A percentile compares a stretch with the other conserved stretches of the same genome.
phyloP scores from a whole-genome alignment of 306 rosid genomes.

The Dalbergia cultrata region DNA sequence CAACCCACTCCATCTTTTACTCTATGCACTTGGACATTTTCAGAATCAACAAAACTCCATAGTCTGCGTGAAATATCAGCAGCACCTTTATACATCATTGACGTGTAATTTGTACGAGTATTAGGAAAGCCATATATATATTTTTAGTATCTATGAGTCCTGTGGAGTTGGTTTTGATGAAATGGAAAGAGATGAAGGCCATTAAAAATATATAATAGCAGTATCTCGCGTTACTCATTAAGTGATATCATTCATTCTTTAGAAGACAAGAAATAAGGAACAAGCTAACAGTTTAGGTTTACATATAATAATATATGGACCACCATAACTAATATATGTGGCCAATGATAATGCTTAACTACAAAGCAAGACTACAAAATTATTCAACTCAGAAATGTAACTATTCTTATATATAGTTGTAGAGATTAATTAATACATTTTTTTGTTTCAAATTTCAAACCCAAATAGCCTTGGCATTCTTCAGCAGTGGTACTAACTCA shows the following conservation, averaged over 20 bases:
- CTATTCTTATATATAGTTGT: not conserved
- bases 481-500: slow-evolving; percentile 65
- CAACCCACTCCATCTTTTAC: not conserved
- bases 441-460: slow-evolving; percentile 45
- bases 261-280: not conserved
- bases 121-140: not conserved
- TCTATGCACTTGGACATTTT: not conserved
- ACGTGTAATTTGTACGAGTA: not conserved
- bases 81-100: not conserved
- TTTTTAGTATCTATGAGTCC: not conserved
- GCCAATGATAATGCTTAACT: not conserved
- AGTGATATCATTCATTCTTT: not conserved
- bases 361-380: slow-evolving; percentile 16
- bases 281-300: not conserved
- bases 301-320: too few relatives aligned
- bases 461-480: slow-evolving; percentile 76
- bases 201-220: not conserved
- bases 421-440: not conserved
- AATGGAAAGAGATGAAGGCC: not conserved
- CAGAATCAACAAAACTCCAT: not conserved
- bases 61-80: slow-evolving; percentile 15
- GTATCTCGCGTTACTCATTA: not conserved
- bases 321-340: not conserved
- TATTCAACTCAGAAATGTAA: slow-evolving; percentile 34
- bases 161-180: not conserved